Evolutionary conservation across 202 grass and related monocot genomes (phyloP), one percentile per base, ranked within the genome.

Genomic region (Cymbopogon flexuosus): DNA sequence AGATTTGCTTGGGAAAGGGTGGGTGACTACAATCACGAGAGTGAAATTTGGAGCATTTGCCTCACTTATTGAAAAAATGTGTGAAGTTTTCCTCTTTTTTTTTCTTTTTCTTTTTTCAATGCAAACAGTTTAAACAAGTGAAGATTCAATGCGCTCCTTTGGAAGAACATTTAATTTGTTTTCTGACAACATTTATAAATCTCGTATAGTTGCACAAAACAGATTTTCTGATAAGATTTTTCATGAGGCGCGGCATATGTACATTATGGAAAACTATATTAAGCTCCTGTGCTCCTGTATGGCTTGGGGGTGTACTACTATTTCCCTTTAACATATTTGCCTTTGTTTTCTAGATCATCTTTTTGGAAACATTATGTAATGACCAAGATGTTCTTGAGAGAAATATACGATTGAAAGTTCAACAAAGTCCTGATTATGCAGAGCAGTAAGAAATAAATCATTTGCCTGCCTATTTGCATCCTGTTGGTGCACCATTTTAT

Each of bases 291-390:
- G 69, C 16, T 80, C 49, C 15, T 43, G 2, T 33, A 45, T 22
- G 62, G 14, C 43, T 84, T 56, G 8, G 52, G 52, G 10, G 52
- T 41, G 19, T 84, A 15, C 22, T 56, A 29, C 66, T 81, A 22
- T 37, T 74, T n/a, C 16, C 67, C 16, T 61, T 78, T 84, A 79
- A 83, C 52, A 72, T 35, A 35, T 87, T 84, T 33, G 31, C 65
- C 10, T 88, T 83, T 89, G 33, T 70, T 81, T 89, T 76, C 62
- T 84, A 95, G 92, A 88, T 95, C 65, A 95, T 98, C 82, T 98
- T 98, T 84, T 82, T 98, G 90, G 95, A 98, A 93, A 98, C 95
- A 68, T 87, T 98, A 89, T 98, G 92, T 75, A 98, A 98, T 84
- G 95, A 95, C 52, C 64, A 88, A 74, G 82, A 77, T 80, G 83